Evolutionary conservation across 2,329 filamentous ascomycete genomes (phyloP).

Genomic region (Ophiostoma pallidulum): DNA sequence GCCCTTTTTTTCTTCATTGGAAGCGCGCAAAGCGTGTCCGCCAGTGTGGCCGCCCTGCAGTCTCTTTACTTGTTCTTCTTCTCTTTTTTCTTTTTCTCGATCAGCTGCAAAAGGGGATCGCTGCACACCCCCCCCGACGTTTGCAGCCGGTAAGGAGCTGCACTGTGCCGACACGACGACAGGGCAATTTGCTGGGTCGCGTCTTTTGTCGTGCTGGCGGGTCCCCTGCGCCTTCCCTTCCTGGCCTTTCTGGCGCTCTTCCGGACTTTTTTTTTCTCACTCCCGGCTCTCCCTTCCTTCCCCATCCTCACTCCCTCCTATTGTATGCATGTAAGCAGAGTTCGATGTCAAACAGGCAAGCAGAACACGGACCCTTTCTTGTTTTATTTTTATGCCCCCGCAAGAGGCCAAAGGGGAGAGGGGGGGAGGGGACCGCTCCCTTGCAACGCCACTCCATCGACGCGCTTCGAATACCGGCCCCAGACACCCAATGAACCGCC

Average conservation of each 20-base stretch:
- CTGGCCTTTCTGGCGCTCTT: not conserved
- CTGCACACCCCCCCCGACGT: not conserved
- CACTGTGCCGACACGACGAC: not conserved
- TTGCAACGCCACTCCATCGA: not conserved
- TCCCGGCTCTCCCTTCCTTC: not conserved
- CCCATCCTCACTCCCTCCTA: not conserved
- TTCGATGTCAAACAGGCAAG: constrained; percentile 5
- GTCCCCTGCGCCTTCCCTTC: constrained; percentile 5
- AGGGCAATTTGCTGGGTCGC: constrained; percentile 7
- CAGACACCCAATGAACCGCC: not conserved
- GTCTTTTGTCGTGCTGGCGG: constrained; percentile 11
- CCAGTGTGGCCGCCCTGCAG: not conserved
- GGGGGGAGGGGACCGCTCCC: not conserved
- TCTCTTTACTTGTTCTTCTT: not conserved
- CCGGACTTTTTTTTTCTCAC: too few species aligned
- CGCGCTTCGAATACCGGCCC: not conserved
- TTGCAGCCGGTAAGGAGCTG: not conserved
- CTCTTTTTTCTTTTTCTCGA: not conserved
- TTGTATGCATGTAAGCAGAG: not conserved
- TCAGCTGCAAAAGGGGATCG: too few species aligned
- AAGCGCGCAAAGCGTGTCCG: constrained; percentile 7
- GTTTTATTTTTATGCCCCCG: not conserved
- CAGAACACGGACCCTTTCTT: constrained; percentile 9
- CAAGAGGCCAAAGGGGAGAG: not conserved
- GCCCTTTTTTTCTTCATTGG: not conserved